These are phyloP conservation scores for Aspergillus nanangensis DNA, from an alignment of 495 filamentous ascomycete species.

Conservation along the genomic window DNA sequence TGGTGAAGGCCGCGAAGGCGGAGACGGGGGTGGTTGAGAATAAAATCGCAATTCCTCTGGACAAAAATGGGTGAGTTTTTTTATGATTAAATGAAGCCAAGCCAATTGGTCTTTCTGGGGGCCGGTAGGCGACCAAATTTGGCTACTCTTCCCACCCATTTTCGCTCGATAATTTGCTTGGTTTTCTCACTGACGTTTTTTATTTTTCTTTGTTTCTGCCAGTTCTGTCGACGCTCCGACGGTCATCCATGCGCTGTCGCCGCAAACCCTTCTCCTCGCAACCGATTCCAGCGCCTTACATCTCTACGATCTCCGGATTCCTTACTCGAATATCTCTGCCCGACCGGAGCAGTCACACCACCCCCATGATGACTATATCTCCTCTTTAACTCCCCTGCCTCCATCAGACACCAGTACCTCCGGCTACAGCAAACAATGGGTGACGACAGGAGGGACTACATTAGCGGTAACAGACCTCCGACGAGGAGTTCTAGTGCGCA, in stretches of 20 bases:
- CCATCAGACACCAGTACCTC: constrained; percentile 71
- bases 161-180: neutral
- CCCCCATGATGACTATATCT: constrained; percentile 90
- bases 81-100: constrained; percentile 9
- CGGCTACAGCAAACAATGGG: constrained; percentile 86
- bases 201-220: neutral
- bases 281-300: constrained; percentile 88
- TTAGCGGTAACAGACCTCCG: constrained; percentile 85
- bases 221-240: constrained; percentile 63
- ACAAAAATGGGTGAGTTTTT: constrained; percentile 35
- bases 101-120: neutral
- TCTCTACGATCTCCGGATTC: constrained; percentile 80
- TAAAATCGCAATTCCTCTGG: constrained; percentile 54
- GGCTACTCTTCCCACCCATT: neutral
- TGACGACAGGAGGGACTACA: constrained; percentile 86
- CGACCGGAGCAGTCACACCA: constrained; percentile 73
- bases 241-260: constrained; percentile 72
- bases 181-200: neutral
- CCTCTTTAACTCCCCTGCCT: constrained; percentile 80
- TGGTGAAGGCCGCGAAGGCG: constrained; percentile 81
- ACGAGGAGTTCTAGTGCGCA: constrained; percentile 73
- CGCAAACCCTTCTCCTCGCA: constrained; percentile 83
- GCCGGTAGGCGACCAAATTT: neutral
- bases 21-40: constrained; percentile 75
- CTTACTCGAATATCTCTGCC: constrained; percentile 48